A percentile compares a stretch with the other conserved stretches of the same genome.
These are phyloP conservation scores for Dictyostelium brefeldianum DNA, from an alignment of 78 protist genomes.

Conservation along the genomic window DNA sequence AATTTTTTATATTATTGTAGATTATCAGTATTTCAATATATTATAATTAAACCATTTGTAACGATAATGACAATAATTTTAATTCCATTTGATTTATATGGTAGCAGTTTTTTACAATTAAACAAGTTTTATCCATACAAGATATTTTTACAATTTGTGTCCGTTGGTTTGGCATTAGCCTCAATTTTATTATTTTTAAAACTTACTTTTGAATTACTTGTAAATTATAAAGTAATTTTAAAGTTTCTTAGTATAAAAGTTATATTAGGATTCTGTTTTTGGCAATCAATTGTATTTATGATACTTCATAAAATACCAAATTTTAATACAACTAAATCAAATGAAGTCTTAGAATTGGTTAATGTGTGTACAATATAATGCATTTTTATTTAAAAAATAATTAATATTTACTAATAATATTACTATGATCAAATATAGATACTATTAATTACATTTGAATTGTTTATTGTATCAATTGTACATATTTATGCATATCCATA, in stretches of 20 bases:
- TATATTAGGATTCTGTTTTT: conserved; percentile 58
- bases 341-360: conserved; percentile 30
- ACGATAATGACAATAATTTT: conserved; percentile 24
- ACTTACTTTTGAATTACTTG: neutral
- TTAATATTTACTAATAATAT: neutral
- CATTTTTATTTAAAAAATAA: neutral
- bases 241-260: conserved; percentile 53
- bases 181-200: conserved; percentile 27
- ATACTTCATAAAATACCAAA: conserved; percentile 1
- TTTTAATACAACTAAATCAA: conserved; percentile 21
- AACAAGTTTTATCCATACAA: conserved; percentile 37
- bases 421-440: conserved; percentile 8
- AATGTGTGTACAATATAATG: no score
- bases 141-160: neutral
- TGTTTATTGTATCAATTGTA: conserved; percentile 67
- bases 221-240: conserved; percentile 36
- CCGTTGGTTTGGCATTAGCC: conserved; percentile 37
- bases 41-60: conserved; percentile 48
- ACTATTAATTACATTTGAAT: conserved; percentile 43
- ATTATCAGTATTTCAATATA: conserved; percentile 62
- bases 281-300: conserved; percentile 42
- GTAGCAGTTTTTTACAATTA: neutral
- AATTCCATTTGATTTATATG: neutral
- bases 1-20: conserved; percentile 53
- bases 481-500: conserved; percentile 73